Evolutionary conservation across 73 alveolate genomes (phyloP), one percentile per base, ranked within the genome.

Genomic region (Paramecium bursaria): DNA sequence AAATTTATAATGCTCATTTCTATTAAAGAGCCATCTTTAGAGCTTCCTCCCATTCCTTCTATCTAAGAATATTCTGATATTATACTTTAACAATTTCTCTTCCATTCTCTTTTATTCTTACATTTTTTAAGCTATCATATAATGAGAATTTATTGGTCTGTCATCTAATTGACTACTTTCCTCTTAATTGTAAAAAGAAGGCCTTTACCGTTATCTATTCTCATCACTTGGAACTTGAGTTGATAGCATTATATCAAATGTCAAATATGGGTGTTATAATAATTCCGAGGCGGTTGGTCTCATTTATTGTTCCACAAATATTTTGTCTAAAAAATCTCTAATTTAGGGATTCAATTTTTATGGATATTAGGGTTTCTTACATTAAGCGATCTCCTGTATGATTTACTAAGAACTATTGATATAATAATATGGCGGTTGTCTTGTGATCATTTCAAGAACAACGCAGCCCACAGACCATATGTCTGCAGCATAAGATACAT

Each of bases 401-500:
- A 74, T 14, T 50, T 74, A 74, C 46, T 48, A 14, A 0, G 39
- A 42, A 14, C 31, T 42, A 13, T 22, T 74, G 31, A 22, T 25
- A 27, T 26, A 22, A 7, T 26, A 2, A 29, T 30, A 94, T 15
- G 98, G 98, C 7, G 97, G 97, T 9, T 51, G 22, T 0, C 96
- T 95, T 13, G 93, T 79, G 39, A 90, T 55, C 95, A 92, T 90
- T 53, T 92, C 97, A 15, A 90, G 79, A 3, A 92, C 74, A 14
- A 90, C 88, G 19, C 94, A 85, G 7, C 97, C 97, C 2, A 92
- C 87, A 82, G 95, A 82, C 95, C 95, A 79, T 3, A 90, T 90
- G 48, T 92, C 97, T 14, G 92, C 90, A 17, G 89, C 50, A 74
- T 46, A 74, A 4, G 76, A 48, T 3, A 30, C 44, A 1, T 48